Evolutionary conservation across 139 green algal genomes (phyloP).

Genomic region (Spirogloea muscicola): DNA sequence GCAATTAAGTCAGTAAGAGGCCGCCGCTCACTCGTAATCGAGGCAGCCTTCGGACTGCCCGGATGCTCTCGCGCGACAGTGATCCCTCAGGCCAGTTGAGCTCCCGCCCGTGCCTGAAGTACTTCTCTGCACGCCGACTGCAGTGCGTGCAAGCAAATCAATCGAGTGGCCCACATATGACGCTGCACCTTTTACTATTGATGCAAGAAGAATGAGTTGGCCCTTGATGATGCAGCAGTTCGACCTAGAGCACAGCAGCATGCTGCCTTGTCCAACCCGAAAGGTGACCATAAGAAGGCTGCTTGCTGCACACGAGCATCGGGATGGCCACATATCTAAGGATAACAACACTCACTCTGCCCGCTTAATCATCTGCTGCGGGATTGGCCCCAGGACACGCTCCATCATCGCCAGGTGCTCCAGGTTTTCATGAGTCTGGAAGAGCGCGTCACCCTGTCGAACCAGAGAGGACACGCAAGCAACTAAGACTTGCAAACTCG

Average conservation of each 20-base stretch:
- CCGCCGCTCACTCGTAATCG: constrained; percentile 11
- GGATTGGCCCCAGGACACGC: constrained; percentile 73
- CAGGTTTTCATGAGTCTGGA: constrained; percentile 96
- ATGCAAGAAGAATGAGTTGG: too few relatives aligned
- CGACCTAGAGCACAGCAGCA: background rate
- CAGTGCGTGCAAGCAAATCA: too few relatives aligned
- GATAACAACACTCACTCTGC: constrained; percentile 43
- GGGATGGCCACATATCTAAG: background rate
- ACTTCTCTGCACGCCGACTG: constrained; percentile 44
- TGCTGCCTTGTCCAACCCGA: background rate
- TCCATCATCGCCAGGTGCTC: constrained; percentile 99
- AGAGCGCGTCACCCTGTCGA: constrained; percentile 72
- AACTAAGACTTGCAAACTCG: too few relatives aligned
- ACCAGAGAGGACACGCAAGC: too few relatives aligned
- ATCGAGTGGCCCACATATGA: too few relatives aligned
- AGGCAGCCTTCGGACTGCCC: constrained; percentile 63
- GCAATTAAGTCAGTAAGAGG: background rate
- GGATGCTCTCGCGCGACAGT: constrained; percentile 64
- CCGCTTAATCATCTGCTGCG: constrained; percentile 48
- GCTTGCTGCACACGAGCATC: background rate
- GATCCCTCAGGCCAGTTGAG: constrained; percentile 77
- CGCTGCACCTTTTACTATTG: too few relatives aligned
- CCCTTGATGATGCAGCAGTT: background rate
- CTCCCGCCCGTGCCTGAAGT: constrained; percentile 46
- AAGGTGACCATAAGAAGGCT: background rate